phyloP scores from a whole-genome alignment of 2,329 filamentous ascomycete genomes.

The Aspergillus fijiensis region DNA sequence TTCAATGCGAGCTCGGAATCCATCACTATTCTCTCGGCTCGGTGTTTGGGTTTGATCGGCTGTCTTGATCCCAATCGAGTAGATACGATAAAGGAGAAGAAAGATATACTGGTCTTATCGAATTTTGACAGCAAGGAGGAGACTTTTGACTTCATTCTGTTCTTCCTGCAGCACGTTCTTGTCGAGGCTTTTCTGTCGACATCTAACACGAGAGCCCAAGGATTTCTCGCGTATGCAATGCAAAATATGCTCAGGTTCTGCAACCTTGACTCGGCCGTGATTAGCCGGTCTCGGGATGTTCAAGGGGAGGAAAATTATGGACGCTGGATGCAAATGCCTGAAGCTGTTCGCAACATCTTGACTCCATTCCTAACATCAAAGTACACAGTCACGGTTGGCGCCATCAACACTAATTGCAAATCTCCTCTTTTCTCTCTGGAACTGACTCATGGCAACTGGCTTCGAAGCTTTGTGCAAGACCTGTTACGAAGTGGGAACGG shows the following conservation, averaged over 20 bases:
- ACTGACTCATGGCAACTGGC: conserved; percentile 75
- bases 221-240: conserved; percentile 91
- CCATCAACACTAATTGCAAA: conserved; percentile 51
- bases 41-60: conserved; percentile 83
- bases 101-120: conserved; percentile 78
- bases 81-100: conserved; percentile 74
- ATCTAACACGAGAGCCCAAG: conserved; percentile 82
- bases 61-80: conserved; percentile 89
- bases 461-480: conserved; percentile 76
- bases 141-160: conserved; percentile 79
- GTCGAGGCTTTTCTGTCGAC: conserved; percentile 90
- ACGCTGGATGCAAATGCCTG: conserved; percentile 77
- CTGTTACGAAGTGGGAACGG: conserved; percentile 76
- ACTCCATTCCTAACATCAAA: conserved; percentile 83
- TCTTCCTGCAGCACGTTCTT: conserved; percentile 80
- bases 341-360: conserved; percentile 75
- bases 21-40: conserved; percentile 72
- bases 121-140: conserved; percentile 81
- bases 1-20: conserved; percentile 68
- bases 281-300: conserved; percentile 52
- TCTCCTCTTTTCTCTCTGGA: conserved; percentile 77
- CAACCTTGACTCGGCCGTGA: conserved; percentile 63
- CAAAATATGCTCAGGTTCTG: conserved; percentile 82
- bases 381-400: conserved; percentile 69
- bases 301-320: conserved; percentile 63